Percentiles rank a stretch among this genome's conserved stretches.
These are phyloP conservation scores for Tylopilus sp. DNA, from an alignment of 1,284 basidiomycete genomes.

Conservation along the genomic window DNA sequence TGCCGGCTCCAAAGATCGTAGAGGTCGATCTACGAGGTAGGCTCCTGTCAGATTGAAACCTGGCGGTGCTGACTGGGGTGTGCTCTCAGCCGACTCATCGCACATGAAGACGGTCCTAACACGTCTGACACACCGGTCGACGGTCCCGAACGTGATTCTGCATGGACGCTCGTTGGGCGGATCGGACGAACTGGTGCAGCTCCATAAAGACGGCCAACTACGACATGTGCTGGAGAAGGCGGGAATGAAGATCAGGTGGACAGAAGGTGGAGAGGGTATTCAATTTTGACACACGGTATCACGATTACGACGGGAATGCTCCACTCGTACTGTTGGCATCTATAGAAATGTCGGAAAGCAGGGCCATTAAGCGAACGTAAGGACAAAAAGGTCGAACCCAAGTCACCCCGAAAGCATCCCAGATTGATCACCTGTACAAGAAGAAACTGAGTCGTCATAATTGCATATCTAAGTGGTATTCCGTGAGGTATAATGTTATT, in stretches of 20 bases:
- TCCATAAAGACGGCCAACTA: constrained; percentile 20
- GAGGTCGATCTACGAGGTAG: constrained; percentile 72
- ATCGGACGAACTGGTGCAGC: constrained; percentile 54
- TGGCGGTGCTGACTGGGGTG: not conserved
- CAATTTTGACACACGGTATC: not conserved
- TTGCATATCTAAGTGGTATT: constrained; percentile 6
- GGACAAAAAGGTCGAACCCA: constrained; percentile 7
- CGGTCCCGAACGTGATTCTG: constrained; percentile 75
- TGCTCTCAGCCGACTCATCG: constrained; percentile 52
- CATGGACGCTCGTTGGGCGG: constrained; percentile 69
- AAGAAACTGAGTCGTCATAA: constrained; percentile 6
- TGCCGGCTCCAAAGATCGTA: constrained; percentile 65
- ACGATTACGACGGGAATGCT: no score
- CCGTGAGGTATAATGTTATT: constrained; percentile 2
- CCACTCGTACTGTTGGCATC: no score
- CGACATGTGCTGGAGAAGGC: constrained; percentile 6
- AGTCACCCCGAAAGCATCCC: constrained; percentile 1
- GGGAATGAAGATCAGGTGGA: constrained; percentile 17
- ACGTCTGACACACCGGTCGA: constrained; percentile 61
- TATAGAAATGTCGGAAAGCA: not conserved
- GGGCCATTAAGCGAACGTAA: constrained; percentile 1
- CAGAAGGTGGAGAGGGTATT: constrained; percentile 1
- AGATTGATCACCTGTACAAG: not conserved
- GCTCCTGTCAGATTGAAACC: not conserved
- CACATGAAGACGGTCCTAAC: constrained; percentile 63